Evolutionary conservation across 345 rosid species (phyloP), one percentile per base, ranked within the genome.

Genomic region (Garcia nutans): DNA sequence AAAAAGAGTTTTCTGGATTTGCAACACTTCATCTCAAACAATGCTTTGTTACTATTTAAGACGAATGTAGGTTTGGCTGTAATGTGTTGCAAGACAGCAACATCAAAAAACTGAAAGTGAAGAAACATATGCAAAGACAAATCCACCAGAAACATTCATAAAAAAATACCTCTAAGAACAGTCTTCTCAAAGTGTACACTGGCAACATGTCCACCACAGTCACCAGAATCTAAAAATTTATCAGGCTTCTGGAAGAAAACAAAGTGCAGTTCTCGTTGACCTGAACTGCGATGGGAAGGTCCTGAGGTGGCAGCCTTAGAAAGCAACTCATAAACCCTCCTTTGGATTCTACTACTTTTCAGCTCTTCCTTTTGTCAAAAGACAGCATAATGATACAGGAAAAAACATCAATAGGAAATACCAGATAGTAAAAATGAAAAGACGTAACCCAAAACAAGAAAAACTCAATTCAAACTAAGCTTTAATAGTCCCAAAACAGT

Each of bases 211-310:
- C 93, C 93, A 65, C 54, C 81, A 59, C 80, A 83, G 56, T 85
- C 90, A 73, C 77, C 73, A 68, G 94, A 89, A 78, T 87, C 92
- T 23, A 90, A 78, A 84, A 95, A 93, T 72, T 70, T 80, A 64
- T 86, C 87, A 82, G 99, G 97, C 73, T 89, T 92, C 74, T 77
- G 85, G 84, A 89, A 93, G 89, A 95, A 95, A 82, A 90, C 84
- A 85, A 95, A 93, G 75, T 90, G 93, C 73, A 95, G 93, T 81
- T 95, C 94, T 50, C 85, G 86, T 78, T 85, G 92, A 81, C 83
- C 89, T 47, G 88, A 79, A 72, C 76, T 80, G 17, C 85, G 85
- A 78, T 71, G 64, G 60, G 88, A 79, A 74, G 83, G 75, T 75
- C 76, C 78, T 6, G 84, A 75, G 54, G 81, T 56, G 68, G 88